Evolutionary conservation across 2,329 filamentous ascomycete species (phyloP).

Genomic region (Cladosporium sp.): DNA sequence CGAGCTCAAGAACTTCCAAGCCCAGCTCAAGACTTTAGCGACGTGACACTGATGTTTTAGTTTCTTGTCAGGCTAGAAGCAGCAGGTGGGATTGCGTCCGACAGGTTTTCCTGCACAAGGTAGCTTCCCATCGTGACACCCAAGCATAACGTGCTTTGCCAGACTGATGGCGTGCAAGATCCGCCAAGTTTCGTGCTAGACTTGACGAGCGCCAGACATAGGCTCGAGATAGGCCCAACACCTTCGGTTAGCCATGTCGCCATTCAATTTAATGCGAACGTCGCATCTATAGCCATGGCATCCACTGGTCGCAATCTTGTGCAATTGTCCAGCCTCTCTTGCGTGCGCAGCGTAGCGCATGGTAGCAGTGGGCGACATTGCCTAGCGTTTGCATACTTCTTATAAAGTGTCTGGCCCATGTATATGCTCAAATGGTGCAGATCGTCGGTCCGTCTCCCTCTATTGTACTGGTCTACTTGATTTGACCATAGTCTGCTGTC

Average conservation of each 20-base stretch:
- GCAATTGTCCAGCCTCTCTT: not conserved
- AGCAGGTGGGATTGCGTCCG: slow-evolving; percentile 1
- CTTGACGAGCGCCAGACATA: not conserved
- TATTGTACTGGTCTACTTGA: not conserved
- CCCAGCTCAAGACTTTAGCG: slow-evolving; percentile 11
- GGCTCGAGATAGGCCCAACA: not conserved
- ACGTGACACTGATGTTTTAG: slow-evolving; percentile 1
- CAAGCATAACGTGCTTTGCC: slow-evolving; percentile 6
- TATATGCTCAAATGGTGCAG: not conserved
- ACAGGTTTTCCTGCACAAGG: not conserved
- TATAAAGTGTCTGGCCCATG: not conserved
- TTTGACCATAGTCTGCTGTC: not conserved
- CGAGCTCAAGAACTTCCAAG: slow-evolving; percentile 11
- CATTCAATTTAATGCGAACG: not conserved
- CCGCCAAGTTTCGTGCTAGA: slow-evolving; percentile 3
- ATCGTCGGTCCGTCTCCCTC: not conserved
- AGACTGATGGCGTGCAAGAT: slow-evolving; percentile 2
- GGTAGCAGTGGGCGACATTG: not conserved
- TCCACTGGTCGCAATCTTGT: not conserved
- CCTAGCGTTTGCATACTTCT: not conserved
- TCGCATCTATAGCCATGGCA: not conserved
- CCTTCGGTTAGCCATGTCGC: not conserved
- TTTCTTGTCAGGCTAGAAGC: not conserved
- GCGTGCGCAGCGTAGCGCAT: slow-evolving; percentile 1
- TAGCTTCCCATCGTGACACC: not conserved